Evolutionary conservation across 495 filamentous ascomycete genomes (phyloP).

Genomic region (Peziza echinospora): DNA sequence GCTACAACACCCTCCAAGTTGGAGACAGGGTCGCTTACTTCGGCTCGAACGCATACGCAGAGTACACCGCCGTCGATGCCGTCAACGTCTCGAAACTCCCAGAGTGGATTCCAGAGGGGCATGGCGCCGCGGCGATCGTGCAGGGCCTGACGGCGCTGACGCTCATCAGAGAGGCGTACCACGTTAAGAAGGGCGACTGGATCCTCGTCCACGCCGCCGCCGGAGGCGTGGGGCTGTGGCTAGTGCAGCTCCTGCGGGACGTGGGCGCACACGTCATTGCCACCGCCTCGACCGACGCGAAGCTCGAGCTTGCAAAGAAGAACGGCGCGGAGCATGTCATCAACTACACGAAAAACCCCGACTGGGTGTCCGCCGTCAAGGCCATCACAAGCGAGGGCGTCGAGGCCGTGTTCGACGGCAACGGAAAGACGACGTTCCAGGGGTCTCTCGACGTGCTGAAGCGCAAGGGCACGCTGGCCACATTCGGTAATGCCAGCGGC

Average conservation of each 20-base stretch:
- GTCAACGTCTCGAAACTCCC: slow-evolving; percentile 42
- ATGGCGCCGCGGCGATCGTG: slow-evolving; percentile 46
- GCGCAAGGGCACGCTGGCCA: slow-evolving; percentile 63
- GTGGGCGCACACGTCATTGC: slow-evolving; percentile 63
- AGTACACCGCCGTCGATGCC: slow-evolving; percentile 46
- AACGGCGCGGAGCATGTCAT: slow-evolving; percentile 53
- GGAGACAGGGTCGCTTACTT: slow-evolving; percentile 51
- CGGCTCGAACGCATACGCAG: slow-evolving; percentile 46
- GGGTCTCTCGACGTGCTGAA: slow-evolving; percentile 53
- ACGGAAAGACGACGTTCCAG: slow-evolving; percentile 78
- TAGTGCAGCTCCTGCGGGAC: slow-evolving; percentile 50
- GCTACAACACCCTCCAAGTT: slow-evolving; percentile 25
- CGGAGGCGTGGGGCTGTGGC: slow-evolving; percentile 61
- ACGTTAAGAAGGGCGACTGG: slow-evolving; percentile 58
- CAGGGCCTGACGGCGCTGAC: slow-evolving; percentile 78
- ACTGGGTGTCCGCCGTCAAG: slow-evolving; percentile 40
- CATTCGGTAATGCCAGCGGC: slow-evolving; percentile 79
- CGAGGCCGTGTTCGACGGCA: slow-evolving; percentile 67
- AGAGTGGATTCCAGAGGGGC: slow-evolving; percentile 32
- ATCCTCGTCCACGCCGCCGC: slow-evolving; percentile 79
- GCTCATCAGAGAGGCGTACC: slow-evolving; percentile 53
- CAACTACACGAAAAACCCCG: slow-evolving; percentile 45
- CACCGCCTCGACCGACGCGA: slow-evolving; percentile 53
- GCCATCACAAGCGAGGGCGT: slow-evolving; percentile 50
- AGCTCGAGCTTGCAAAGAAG: slow-evolving; percentile 43